Conservation (phyloP, 805 yeast genomes). For the Saccharomyces cerevisiae region DNA sequence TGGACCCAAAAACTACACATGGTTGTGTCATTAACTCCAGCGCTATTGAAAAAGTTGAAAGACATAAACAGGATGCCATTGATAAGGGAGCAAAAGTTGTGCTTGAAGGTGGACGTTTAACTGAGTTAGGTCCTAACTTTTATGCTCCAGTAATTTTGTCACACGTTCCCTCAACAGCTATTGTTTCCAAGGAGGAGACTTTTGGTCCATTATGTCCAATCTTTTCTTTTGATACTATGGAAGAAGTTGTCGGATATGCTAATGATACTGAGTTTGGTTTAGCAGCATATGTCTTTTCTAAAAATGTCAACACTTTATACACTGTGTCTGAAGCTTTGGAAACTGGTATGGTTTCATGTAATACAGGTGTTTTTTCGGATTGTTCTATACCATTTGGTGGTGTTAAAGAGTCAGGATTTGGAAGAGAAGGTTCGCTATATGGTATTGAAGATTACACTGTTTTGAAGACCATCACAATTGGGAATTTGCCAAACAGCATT, state of each 20-base stretch:
- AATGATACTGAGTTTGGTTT: slow-evolving; percentile 51
- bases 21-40: slow-evolving; percentile 48
- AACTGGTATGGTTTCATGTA: slow-evolving; percentile 58
- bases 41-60: slow-evolving; percentile 46
- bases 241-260: slow-evolving; percentile 46
- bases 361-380: slow-evolving; percentile 51
- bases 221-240: slow-evolving; percentile 43
- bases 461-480: slow-evolving; percentile 44
- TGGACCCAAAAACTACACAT: slow-evolving; percentile 43
- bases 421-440: slow-evolving; percentile 57
- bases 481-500: slow-evolving; percentile 27
- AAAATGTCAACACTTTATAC: slow-evolving; percentile 42
- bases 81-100: slow-evolving; percentile 46
- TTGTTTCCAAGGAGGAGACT: slow-evolving; percentile 49
- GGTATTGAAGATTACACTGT: slow-evolving; percentile 57
- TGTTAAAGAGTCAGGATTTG: slow-evolving; percentile 58
- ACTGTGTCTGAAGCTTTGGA: slow-evolving; percentile 49
- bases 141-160: slow-evolving; percentile 48
- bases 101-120: slow-evolving; percentile 44
- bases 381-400: slow-evolving; percentile 57
- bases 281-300: slow-evolving; percentile 52
- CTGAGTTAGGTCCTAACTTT: slow-evolving; percentile 43
- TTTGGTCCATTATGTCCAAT: slow-evolving; percentile 60
- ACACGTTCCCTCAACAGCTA: slow-evolving; percentile 43
- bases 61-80: slow-evolving; percentile 47